Percentiles rank a stretch among this genome's conserved stretches.
These are phyloP conservation scores for Funneliformis mosseae DNA, from an alignment of 192 early-diverging fungal genomes.

Conservation along the genomic window DNA sequence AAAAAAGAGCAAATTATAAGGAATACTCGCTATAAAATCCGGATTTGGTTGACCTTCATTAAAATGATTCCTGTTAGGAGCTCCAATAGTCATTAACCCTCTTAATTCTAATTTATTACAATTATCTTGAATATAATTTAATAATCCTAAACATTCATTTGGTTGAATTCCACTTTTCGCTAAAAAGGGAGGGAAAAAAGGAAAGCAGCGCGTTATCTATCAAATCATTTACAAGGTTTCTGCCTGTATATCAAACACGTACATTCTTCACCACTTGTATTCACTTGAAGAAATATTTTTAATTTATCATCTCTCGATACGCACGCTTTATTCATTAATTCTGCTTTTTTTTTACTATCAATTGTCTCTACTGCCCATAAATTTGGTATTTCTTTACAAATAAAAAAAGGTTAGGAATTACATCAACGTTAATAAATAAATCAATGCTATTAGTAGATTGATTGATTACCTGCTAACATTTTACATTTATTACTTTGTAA, in stretches of 20 bases:
- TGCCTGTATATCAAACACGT: conserved; percentile 6
- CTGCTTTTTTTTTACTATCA: conserved; percentile 82
- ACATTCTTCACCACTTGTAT: conserved; percentile 91
- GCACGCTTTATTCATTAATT: conserved; percentile 79
- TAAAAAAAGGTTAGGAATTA: background rate
- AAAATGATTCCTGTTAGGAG: conserved; percentile 53
- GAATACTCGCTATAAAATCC: conserved; percentile 66
- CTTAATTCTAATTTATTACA: conserved; percentile 72
- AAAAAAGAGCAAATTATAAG: background rate
- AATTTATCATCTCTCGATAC: conserved; percentile 57
- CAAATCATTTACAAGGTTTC: background rate
- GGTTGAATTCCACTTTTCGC: conserved; percentile 80
- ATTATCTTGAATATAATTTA: conserved; percentile 60
- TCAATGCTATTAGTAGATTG: background rate
- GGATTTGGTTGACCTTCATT: conserved; percentile 59
- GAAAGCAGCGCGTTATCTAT: conserved; percentile 10
- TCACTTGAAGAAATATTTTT: conserved; percentile 90
- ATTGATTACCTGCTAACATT: conserved; percentile 62
- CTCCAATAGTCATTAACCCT: conserved; percentile 98
- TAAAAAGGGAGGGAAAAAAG: conserved; percentile 34
- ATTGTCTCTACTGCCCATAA: conserved; percentile 93
- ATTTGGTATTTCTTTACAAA: conserved; percentile 69
- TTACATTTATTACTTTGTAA: conserved; percentile 99
- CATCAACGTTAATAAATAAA: background rate
- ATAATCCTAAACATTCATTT: conserved; percentile 54